Evolutionary conservation across 257 asterid genomes (phyloP), one percentile per base, ranked within the genome.

Genomic region (Avicennia marina): DNA sequence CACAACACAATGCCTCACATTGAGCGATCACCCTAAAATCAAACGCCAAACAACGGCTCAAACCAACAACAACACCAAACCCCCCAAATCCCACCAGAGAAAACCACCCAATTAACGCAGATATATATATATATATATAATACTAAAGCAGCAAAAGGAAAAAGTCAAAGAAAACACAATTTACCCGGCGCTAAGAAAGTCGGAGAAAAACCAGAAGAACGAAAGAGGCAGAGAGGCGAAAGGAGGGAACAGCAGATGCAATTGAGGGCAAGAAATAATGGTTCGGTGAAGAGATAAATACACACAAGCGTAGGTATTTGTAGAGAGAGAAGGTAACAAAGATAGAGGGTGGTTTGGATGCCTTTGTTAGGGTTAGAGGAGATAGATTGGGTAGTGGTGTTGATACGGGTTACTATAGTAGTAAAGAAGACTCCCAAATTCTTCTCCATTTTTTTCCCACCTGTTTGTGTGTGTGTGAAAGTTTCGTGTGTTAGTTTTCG

Each of bases 381-480:
- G 65, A 45, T 43, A 66, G 64, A 59, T 58, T 46, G 72, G 66
- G 51, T 32, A 46, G 71, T 59, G 67, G 58, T 27, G 68, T 22
- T 60, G 72, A 65, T 56, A 51, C 45, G 74, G 68, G 76, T 62
- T 40, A 66, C 67, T 41, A 67, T 71, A 61, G 73, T 66, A 69
- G 89, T 70, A 68, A 79, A 71, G 78, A 73, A 67, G 83, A 75
- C 86, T 77, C 82, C 64, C 81, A 73, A 68, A 71, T 80, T 85
- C 93, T 76, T 82, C 86, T 80, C 91, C 88, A 71, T 85, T 80
- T 78, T 80, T 72, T 78, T 68, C 85, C 60, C 76, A 53, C 75
- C 71, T 69, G 77, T 69, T 56, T 70, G 72, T 53, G 68, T 53
- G 71, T 64, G 67, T 49, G 71, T 39, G 51, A 40, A 27, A 42